These are phyloP conservation scores for Singerocomus inundabilis DNA, from an alignment of 1,284 basidiomycete genomes.

Conservation along the genomic window DNA sequence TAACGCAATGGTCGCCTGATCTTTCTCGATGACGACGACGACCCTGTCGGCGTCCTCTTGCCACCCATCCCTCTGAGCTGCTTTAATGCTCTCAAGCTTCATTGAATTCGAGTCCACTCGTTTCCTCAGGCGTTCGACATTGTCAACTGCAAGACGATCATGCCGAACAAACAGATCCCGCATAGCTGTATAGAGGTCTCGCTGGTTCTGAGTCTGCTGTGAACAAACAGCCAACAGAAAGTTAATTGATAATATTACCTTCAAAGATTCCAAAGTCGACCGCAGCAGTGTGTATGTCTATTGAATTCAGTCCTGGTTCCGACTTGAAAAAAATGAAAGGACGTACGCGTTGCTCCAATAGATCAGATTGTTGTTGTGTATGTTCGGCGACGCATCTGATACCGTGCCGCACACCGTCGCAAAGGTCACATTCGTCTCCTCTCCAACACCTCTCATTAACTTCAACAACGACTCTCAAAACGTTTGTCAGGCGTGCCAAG, in stretches of 20 bases:
- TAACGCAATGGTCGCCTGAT: conserved; percentile 69
- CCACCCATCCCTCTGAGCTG: conserved; percentile 75
- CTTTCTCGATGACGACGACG: conserved; percentile 66
- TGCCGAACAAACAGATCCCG: conserved; percentile 83
- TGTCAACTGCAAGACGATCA: conserved; percentile 79
- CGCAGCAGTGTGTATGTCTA: conserved; percentile 60
- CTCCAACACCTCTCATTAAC: conserved; percentile 76
- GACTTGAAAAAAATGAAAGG: not conserved
- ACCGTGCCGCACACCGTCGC: conserved; percentile 75
- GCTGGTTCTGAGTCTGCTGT: conserved; percentile 56
- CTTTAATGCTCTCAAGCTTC: conserved; percentile 73
- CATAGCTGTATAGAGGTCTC: conserved; percentile 84
- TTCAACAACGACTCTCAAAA: conserved; percentile 76
- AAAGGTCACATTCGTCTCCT: conserved; percentile 78
- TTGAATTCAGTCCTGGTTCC: not conserved
- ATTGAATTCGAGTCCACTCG: conserved; percentile 73
- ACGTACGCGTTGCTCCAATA: conserved; percentile 76
- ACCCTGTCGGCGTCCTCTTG: conserved; percentile 79
- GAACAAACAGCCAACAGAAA: conserved; percentile 6
- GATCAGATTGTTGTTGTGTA: conserved; percentile 72
- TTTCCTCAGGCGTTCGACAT: conserved; percentile 83
- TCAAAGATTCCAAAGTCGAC: conserved; percentile 69
- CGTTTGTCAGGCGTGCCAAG: conserved; percentile 76
- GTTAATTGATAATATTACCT: conserved; percentile 44
- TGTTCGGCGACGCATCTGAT: conserved; percentile 68